These are phyloP conservation scores for Boletus rubescentipes DNA, from an alignment of 768 basidiomycete genomes.

Conservation along the genomic window DNA sequence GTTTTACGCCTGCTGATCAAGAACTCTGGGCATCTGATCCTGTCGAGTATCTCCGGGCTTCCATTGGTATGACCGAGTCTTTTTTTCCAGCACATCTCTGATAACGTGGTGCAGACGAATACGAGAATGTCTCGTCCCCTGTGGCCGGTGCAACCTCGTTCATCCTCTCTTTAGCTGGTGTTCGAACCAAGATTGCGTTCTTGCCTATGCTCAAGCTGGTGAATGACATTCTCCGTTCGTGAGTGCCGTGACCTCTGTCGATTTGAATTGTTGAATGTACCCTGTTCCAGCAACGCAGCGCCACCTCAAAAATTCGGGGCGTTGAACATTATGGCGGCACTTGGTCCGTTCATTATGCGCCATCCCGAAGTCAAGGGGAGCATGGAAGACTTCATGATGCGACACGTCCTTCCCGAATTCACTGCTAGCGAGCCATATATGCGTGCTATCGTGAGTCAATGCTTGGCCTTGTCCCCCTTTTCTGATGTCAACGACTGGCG, in stretches of 20 bases:
- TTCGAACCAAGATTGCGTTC: constrained; percentile 80
- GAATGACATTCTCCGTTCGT: constrained; percentile 70
- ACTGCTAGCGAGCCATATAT: constrained; percentile 65
- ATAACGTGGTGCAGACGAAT: constrained; percentile 60
- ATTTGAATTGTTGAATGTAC: neutral
- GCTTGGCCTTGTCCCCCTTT: neutral
- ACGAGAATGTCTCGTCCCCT: constrained; percentile 74
- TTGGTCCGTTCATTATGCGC: constrained; percentile 79
- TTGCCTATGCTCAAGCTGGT: constrained; percentile 78
- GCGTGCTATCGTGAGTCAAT: constrained; percentile 65
- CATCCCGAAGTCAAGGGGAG: constrained; percentile 76
- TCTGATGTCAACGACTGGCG: neutral
- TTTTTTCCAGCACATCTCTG: neutral
- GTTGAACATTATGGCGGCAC: constrained; percentile 74
- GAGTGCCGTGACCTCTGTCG: constrained; percentile 24
- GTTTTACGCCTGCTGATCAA: constrained; percentile 66
- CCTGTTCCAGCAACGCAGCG: constrained; percentile 41
- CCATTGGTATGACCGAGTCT: constrained; percentile 54
- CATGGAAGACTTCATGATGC: constrained; percentile 76
- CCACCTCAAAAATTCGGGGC: constrained; percentile 79
- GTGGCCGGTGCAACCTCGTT: constrained; percentile 79
- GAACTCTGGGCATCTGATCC: constrained; percentile 81
- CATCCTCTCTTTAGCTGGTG: constrained; percentile 73
- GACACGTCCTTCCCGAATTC: constrained; percentile 76
- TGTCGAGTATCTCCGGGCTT: constrained; percentile 74